Evolutionary conservation across 2,329 filamentous ascomycete species (phyloP).

Genomic region (Penicillium sp.): DNA sequence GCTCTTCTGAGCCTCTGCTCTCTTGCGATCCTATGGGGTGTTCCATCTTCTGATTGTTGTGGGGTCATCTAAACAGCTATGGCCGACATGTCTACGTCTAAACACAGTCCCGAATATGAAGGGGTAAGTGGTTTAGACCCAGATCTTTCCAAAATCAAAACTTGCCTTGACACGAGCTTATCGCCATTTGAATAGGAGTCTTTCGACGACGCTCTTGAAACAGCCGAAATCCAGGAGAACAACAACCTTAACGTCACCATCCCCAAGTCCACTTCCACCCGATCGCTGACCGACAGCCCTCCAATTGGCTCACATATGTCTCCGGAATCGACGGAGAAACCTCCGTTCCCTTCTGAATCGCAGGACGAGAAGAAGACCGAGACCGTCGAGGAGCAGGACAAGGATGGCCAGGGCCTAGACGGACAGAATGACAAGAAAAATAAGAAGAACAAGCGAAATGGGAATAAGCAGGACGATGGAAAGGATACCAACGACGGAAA

Average conservation of each 20-base stretch:
- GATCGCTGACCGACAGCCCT: slow-evolving; percentile 57
- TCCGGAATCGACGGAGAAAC: slow-evolving; percentile 35
- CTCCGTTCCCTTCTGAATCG: slow-evolving; percentile 27
- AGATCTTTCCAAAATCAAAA: not conserved
- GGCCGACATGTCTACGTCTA: slow-evolving; percentile 38
- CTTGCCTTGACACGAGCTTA: slow-evolving; percentile 13
- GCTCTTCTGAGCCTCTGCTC: slow-evolving; percentile 2
- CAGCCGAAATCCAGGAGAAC: slow-evolving; percentile 29
- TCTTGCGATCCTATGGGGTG: slow-evolving; percentile 17
- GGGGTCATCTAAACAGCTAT: slow-evolving; percentile 12
- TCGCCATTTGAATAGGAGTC: slow-evolving; percentile 56
- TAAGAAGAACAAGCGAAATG: slow-evolving; percentile 9
- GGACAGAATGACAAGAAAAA: slow-evolving; percentile 13
- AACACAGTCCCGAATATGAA: slow-evolving; percentile 44
- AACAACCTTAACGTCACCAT: slow-evolving; percentile 28
- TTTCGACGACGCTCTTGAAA: slow-evolving; percentile 74
- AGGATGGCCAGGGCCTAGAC: slow-evolving; percentile 3
- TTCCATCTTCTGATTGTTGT: slow-evolving; percentile 16
- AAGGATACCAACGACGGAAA: slow-evolving; percentile 13
- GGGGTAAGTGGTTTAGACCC: slow-evolving; percentile 32
- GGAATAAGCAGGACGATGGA: slow-evolving; percentile 3
- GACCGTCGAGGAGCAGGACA: not conserved
- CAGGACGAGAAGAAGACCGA: slow-evolving; percentile 26
- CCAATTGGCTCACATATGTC: slow-evolving; percentile 40
- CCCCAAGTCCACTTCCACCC: slow-evolving; percentile 50